Base-by-base conservation (phyloP, 768 basidiomycete species). In the Clitopilus passeckerianus region DNA sequence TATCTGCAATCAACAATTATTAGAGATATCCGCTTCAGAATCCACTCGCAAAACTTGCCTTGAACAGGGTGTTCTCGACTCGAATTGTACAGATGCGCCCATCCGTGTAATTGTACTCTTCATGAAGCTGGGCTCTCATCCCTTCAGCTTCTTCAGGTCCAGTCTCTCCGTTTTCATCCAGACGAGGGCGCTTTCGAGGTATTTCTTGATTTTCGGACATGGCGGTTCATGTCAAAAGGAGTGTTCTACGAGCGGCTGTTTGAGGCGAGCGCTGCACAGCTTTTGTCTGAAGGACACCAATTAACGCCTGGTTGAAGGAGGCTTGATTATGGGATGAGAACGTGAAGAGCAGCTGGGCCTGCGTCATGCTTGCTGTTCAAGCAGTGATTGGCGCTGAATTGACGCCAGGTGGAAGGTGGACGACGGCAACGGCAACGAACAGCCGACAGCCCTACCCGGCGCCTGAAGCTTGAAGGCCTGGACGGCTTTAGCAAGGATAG, bases 41-140 rank as follows among this genome's bases (percentile, higher is more conserved):
- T 22, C 10, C 23, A 37, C 58, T 23, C 7, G 23, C 46, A 18
- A 8, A 9, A 57, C 54, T 57, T 63, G 79, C 80, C 71, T 77
- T 80, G 71, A 81, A 81, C 35, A 81, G 62, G 0, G 72, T 77
- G 33, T 72, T 74, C 61, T 79, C 77, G 37, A 80, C 77, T 30
- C 72, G 70, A 6, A 81, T 59, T 6, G 75, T 70, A 4, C 73
- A 72, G 56, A 78, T 77, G 18, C 80, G 80, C 62, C 80, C 78
- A 3, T 69, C 64, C 54, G 79, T 70, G 63, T 79, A 81, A 57
- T 74, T 41, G n/a, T 41, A 41, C 3, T 41, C 37, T 12, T 41
- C 37, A 41, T 41, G 37, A 14, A 41, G 5, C 5, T 9, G 37
- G 12, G 2, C 37, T 41, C 5, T n/a, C 10, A 9, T 14, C 5